Evolutionary conservation across 371 early-diverging fungal species (phyloP).

Genomic region (Rhizomucor pusillus): DNA sequence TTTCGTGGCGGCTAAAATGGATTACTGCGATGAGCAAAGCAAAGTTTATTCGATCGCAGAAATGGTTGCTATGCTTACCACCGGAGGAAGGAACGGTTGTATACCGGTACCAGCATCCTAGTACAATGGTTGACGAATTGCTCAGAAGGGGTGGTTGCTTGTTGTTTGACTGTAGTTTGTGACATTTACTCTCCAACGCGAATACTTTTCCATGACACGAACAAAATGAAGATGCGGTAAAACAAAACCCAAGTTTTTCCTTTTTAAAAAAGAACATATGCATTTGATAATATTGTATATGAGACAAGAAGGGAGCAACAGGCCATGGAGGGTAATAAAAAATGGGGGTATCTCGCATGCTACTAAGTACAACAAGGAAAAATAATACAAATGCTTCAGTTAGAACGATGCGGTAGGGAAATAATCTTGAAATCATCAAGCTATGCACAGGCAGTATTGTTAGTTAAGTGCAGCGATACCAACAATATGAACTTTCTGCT

Average conservation of each 20-base stretch:
- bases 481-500: background rate
- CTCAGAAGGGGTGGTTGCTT: background rate
- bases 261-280: too few species aligned
- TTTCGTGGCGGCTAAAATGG: conserved; percentile 35
- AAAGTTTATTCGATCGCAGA: background rate
- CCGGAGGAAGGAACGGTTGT: conserved; percentile 85
- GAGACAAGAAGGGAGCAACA: background rate
- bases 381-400: background rate
- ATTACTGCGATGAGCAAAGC: background rate
- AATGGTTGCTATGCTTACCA: conserved; percentile 41
- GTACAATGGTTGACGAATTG: background rate
- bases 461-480: too few species aligned
- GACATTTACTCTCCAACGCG: conserved; percentile 63
- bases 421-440: conserved; percentile 29
- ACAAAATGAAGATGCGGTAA: conserved; percentile 1
- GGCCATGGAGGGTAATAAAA: too few species aligned
- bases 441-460: too few species aligned
- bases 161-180: background rate
- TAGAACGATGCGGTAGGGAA: conserved; percentile 10
- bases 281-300: too few species aligned
- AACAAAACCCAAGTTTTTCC: too few species aligned
- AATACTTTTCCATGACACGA: conserved; percentile 65
- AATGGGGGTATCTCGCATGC: too few species aligned
- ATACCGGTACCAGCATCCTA: conserved; percentile 86
- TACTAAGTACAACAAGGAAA: background rate